Conservation (phyloP, 2,329 filamentous ascomycete species). For the Ophiostoma ips region DNA sequence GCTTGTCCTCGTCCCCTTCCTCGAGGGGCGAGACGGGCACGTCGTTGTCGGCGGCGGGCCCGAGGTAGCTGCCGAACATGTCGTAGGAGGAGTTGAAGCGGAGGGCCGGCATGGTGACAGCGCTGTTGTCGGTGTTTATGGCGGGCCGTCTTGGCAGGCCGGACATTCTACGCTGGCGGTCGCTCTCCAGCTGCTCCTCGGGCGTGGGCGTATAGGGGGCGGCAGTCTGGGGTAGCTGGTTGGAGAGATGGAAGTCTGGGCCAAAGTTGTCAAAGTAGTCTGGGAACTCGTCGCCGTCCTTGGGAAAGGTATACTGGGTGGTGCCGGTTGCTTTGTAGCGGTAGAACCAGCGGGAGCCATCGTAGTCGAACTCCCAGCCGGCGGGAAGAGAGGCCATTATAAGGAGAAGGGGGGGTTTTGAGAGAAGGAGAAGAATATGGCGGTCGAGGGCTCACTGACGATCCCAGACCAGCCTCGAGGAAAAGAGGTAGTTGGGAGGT, state of each 20-base stretch:
- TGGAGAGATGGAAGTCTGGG: slow-evolving; percentile 16
- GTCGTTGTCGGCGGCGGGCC: slow-evolving; percentile 31
- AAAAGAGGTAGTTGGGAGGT: not conserved
- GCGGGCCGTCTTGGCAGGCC: slow-evolving; percentile 2
- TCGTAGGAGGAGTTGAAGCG: slow-evolving; percentile 28
- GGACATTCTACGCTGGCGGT: slow-evolving; percentile 31
- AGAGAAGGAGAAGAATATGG: not conserved
- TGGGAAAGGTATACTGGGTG: slow-evolving; percentile 42
- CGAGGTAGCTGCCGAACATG: slow-evolving; percentile 40
- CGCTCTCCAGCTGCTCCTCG: slow-evolving; percentile 39
- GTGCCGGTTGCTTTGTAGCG: slow-evolving; percentile 39
- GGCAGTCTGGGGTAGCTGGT: not conserved
- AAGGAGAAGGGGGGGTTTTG: not conserved
- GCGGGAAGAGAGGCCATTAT: slow-evolving; percentile 32
- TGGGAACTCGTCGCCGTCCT: slow-evolving; percentile 43
- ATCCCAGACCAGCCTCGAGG: no score
- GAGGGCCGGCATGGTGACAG: slow-evolving; percentile 20
- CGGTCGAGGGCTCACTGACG: no score
- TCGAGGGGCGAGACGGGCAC: slow-evolving; percentile 27
- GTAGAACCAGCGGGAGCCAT: slow-evolving; percentile 44
- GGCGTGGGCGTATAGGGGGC: slow-evolving; percentile 26
- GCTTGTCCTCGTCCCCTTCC: slow-evolving; percentile 19
- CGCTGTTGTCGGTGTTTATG: not conserved
- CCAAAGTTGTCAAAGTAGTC: slow-evolving; percentile 29
- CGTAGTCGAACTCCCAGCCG: slow-evolving; percentile 45